phyloP scores from a whole-genome alignment of 2,329 filamentous ascomycete species.

The Coniochaeta sp. region DNA sequence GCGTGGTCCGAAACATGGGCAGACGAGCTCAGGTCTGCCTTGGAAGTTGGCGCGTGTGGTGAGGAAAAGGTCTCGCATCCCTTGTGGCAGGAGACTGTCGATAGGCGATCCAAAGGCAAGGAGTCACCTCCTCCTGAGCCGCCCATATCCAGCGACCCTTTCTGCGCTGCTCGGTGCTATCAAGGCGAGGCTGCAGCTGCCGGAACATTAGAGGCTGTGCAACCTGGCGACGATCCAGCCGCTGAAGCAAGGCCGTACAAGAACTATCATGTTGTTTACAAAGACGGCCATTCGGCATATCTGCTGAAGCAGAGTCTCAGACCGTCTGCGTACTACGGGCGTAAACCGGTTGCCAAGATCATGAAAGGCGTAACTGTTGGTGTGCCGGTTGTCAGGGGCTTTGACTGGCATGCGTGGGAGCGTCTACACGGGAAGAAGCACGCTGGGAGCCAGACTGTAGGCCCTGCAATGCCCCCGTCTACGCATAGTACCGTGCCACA shows the following conservation, averaged over 20 bases:
- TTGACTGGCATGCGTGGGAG: constrained; percentile 72
- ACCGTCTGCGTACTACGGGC: constrained; percentile 77
- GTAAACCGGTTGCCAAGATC: constrained; percentile 76
- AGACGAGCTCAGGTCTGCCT: constrained; percentile 82
- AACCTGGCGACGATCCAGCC: constrained; percentile 29
- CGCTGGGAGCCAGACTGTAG: neutral
- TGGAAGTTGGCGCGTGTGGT: constrained; percentile 81
- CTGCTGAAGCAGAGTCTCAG: constrained; percentile 79
- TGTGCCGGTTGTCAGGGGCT: constrained; percentile 82
- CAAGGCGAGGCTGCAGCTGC: constrained; percentile 51
- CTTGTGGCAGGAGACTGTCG: constrained; percentile 63
- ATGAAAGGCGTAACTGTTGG: constrained; percentile 77
- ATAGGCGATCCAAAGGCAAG: constrained; percentile 25
- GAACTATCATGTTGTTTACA: constrained; percentile 80
- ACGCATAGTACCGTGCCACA: constrained; percentile 8
- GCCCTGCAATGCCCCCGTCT: too few relatives aligned
- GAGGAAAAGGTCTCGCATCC: constrained; percentile 86
- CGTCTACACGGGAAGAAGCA: constrained; percentile 52
- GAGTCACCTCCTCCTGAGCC: constrained; percentile 25
- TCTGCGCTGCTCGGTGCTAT: constrained; percentile 54
- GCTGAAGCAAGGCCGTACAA: constrained; percentile 52
- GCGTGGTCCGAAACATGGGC: constrained; percentile 91
- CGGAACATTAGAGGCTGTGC: constrained; percentile 37
- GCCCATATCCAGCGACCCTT: constrained; percentile 44
- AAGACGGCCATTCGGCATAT: constrained; percentile 68